phyloP scores from a whole-genome alignment of 176 grass and related monocot species.

The Zea luxurians region DNA sequence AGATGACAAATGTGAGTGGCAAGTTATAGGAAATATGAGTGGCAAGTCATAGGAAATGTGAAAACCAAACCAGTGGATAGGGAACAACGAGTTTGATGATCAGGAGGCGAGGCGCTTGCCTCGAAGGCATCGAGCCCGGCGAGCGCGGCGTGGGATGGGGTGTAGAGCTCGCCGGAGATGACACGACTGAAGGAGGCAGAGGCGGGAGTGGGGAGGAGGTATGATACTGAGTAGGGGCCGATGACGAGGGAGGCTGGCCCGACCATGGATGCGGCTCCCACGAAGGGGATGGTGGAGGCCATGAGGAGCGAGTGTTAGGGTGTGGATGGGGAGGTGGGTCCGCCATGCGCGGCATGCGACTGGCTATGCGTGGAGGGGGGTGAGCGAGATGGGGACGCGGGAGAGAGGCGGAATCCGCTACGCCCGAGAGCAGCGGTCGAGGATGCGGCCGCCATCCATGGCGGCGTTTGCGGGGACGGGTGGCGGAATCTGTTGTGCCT shows the following conservation, averaged over 20 bases:
- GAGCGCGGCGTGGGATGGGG: conserved; percentile 36
- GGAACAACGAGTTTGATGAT: background rate
- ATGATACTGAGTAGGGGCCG: conserved; percentile 59
- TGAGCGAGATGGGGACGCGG: too few relatives aligned
- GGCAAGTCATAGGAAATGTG: too few relatives aligned
- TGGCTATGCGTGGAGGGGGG: too few relatives aligned
- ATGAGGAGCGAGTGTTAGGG: conserved; percentile 58
- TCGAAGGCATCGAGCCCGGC: conserved; percentile 58
- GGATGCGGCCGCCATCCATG: too few relatives aligned
- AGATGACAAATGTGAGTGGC: too few relatives aligned
- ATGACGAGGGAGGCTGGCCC: conserved; percentile 45
- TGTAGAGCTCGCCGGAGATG: conserved; percentile 46
- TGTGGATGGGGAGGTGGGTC: too few relatives aligned
- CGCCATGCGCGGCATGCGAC: too few relatives aligned
- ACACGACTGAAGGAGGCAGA: conserved; percentile 30
- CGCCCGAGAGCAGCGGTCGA: too few relatives aligned
- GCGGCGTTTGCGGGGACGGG: too few relatives aligned
- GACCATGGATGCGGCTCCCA: conserved; percentile 33
- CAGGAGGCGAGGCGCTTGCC: conserved; percentile 21
- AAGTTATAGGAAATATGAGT: too few relatives aligned
- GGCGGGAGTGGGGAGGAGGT: conserved; percentile 49
- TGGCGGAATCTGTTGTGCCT: too few relatives aligned
- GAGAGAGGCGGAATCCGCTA: too few relatives aligned
- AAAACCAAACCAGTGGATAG: background rate
- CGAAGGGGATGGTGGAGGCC: conserved; percentile 24